Conservation (phyloP, 148 eudicot species). For the Rhododendron kiyosumense region DNA sequence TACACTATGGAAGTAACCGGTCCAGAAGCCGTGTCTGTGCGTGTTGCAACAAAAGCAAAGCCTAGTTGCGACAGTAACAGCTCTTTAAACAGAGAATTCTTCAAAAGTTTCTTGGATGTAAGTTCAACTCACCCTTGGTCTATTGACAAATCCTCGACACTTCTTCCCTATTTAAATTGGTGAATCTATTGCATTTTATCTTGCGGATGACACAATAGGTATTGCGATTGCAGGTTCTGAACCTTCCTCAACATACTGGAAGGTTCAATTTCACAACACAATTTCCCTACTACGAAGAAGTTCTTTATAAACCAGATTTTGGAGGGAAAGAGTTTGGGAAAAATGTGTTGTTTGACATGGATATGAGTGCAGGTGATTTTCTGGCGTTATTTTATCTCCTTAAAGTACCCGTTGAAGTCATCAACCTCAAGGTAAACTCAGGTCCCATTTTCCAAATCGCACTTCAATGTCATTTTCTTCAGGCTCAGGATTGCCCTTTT, state of each 20-base stretch:
- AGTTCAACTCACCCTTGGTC: constrained; percentile 13
- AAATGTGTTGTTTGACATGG: constrained; percentile 78
- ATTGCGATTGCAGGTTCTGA: constrained; percentile 45
- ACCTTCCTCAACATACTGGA: constrained; percentile 55
- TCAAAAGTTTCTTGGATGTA: constrained; percentile 60
- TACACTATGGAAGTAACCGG: constrained; percentile 59
- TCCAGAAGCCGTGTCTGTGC: constrained; percentile 48
- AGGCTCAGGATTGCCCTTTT: neutral
- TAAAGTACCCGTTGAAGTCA: constrained; percentile 56
- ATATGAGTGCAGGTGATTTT: constrained; percentile 92
- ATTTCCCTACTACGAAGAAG: constrained; percentile 50
- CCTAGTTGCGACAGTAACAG: constrained; percentile 45
- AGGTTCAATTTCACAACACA: constrained; percentile 71
- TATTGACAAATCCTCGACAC: neutral
- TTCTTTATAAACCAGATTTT: constrained; percentile 47
- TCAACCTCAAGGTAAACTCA: constrained; percentile 58
- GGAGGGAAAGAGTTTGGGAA: constrained; percentile 42
- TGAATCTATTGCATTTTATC: neutral
- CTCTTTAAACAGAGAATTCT: constrained; percentile 47
- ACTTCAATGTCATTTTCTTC: neutral
- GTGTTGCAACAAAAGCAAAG: constrained; percentile 71
- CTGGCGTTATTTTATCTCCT: constrained; percentile 79
- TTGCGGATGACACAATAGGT: neutral
- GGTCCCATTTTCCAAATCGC: neutral
- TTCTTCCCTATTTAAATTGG: neutral